Evolutionary conservation across 192 early-diverging fungal species (phyloP).

Genomic region (Oehlia diaphana): DNA sequence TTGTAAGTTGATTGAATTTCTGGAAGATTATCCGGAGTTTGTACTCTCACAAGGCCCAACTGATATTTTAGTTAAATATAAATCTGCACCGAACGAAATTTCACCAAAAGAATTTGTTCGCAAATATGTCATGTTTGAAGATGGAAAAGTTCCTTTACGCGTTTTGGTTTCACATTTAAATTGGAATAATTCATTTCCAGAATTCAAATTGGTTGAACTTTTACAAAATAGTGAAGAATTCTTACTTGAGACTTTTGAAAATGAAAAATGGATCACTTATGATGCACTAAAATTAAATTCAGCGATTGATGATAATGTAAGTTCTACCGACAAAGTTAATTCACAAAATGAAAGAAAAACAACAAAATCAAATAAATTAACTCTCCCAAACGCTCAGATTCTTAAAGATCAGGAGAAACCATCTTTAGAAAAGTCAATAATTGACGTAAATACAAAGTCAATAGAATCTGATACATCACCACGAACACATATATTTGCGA

Average conservation of each 20-base stretch:
- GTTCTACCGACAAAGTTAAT: not conserved
- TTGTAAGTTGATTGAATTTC: not conserved
- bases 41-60: not conserved
- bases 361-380: not conserved
- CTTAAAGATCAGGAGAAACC: not conserved
- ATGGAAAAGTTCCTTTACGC: not conserved
- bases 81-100: not conserved
- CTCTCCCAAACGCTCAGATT: not conserved
- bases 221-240: not conserved
- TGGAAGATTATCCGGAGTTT: slow-evolving; percentile 5
- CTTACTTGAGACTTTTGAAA: not conserved
- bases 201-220: slow-evolving; percentile 10
- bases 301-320: not conserved
- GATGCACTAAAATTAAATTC: not conserved
- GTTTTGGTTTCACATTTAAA: not conserved
- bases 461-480: not conserved
- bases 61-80: slow-evolving; percentile 1
- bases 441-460: not conserved
- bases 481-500: not conserved
- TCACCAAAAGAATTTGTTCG: not conserved
- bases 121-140: slow-evolving; percentile 1
- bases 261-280: not conserved
- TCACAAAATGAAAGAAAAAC: not conserved
- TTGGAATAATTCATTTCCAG: slow-evolving; percentile 10
- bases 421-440: not conserved